Evolutionary conservation across 352 stramenopile genomes (phyloP).

Genomic region (Globisporangium cystogenes): DNA sequence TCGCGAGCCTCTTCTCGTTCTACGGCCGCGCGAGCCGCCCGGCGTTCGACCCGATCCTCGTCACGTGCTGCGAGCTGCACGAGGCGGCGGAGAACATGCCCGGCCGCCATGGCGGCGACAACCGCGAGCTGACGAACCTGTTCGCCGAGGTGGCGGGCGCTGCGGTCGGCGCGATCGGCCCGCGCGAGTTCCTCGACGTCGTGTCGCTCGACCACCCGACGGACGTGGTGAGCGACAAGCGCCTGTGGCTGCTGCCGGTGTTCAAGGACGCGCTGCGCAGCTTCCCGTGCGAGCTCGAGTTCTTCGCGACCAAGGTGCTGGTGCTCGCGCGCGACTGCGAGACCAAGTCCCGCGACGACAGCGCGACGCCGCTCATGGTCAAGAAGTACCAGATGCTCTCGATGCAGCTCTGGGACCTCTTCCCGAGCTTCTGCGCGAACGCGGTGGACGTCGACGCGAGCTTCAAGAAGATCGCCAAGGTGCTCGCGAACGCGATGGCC

Average conservation of each 20-base stretch:
- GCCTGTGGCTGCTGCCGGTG: slow-evolving; percentile 76
- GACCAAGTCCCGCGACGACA: slow-evolving; percentile 54
- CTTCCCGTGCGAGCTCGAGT: slow-evolving; percentile 56
- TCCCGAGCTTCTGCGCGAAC: slow-evolving; percentile 73
- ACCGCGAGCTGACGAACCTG: slow-evolving; percentile 34
- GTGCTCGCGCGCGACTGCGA: slow-evolving; percentile 71
- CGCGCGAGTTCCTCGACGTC: slow-evolving; percentile 62
- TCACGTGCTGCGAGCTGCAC: slow-evolving; percentile 74
- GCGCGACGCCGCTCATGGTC: slow-evolving; percentile 50
- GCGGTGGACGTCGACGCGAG: slow-evolving; percentile 67
- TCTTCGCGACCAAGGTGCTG: slow-evolving; percentile 68
- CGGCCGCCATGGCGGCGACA: slow-evolving; percentile 28
- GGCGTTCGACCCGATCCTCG: slow-evolving; percentile 57
- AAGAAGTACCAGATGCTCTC: slow-evolving; percentile 77
- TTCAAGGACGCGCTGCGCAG: slow-evolving; percentile 60
- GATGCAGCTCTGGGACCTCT: slow-evolving; percentile 79
- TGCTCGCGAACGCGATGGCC: slow-evolving; percentile 81
- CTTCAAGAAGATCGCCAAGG: slow-evolving; percentile 86
- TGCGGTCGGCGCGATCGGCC: slow-evolving; percentile 59
- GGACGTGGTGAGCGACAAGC: slow-evolving; percentile 71
- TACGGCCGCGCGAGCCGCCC: slow-evolving; percentile 53
- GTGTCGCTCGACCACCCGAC: slow-evolving; percentile 66
- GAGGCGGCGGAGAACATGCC: slow-evolving; percentile 73
- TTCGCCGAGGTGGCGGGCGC: slow-evolving; percentile 61
- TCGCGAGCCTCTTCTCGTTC: slow-evolving; percentile 69